Base-by-base conservation (phyloP, 441 rosid genomes). In the Mallotus repandus region DNA sequence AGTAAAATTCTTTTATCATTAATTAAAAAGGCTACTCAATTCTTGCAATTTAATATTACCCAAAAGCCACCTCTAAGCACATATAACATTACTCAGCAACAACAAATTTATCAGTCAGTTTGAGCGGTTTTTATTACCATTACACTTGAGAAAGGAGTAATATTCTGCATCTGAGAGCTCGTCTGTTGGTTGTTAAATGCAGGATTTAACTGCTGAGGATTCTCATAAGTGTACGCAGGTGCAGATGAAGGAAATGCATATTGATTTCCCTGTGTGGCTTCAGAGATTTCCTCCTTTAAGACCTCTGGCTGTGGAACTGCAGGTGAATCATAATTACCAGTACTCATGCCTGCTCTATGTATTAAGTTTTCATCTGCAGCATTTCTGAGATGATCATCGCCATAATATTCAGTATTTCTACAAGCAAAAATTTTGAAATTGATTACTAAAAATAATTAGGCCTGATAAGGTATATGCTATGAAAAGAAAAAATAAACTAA, bases 341-440 rank as follows among this genome's bases (percentile, higher is more conserved):
- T 76, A 79, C 75, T 84, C 62, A 78, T 79, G 78, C 79, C 89
- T 50, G 82, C 71, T 80, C 81, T 80, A 63, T 86, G 89, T 35
- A 76, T 81, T 77, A 87, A 82, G 73, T 80, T 84, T 72, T 83
- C 91, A 78, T 89, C 93, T 18, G 83, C 69, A 32, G 85, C 66
- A 78, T 79, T 88, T 83, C 86, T 87, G 68, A 84, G 81, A 85
- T 85, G 93, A 63, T 88, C 96, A 22, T 90, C 97, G 71, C 81
- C 92, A 81, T 87, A 88, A 76, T 85, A 92, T 64, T 93, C 99
- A 0, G 86, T 75, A 83, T 86, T 86, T 84, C 98, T 96, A 84
- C 76, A 72, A 76, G 73, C 65, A 78, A 73, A 72, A 4, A 70
- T 11, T 65, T 38, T 60, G 59, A 63, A 12, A 63, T 22, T 71